phyloP scores from a whole-genome alignment of 2,329 filamentous ascomycete genomes.

The Penicillium sp. region DNA sequence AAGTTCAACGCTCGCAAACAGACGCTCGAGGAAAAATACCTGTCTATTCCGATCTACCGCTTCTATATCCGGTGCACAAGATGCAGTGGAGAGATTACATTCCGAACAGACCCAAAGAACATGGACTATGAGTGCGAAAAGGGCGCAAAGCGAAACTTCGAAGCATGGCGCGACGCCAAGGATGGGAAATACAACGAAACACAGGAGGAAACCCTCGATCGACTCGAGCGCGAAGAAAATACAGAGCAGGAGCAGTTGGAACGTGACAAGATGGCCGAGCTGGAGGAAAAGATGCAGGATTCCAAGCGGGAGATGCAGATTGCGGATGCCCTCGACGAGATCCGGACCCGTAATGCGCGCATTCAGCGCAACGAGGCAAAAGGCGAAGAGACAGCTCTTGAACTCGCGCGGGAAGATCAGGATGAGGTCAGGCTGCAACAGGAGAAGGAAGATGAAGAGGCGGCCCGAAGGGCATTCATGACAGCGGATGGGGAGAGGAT shows the following conservation, averaged over 20 bases:
- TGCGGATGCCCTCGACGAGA: slow-evolving; percentile 93
- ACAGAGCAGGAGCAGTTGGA: slow-evolving; percentile 66
- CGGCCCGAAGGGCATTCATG: slow-evolving; percentile 74
- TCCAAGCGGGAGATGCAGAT: slow-evolving; percentile 95
- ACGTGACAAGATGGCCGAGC: slow-evolving; percentile 87
- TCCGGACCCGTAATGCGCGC: slow-evolving; percentile 84
- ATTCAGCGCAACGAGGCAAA: slow-evolving; percentile 74
- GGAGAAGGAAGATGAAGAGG: slow-evolving; percentile 80
- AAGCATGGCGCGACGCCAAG: slow-evolving; percentile 77
- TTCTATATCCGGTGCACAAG: slow-evolving; percentile 91
- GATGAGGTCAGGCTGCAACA: slow-evolving; percentile 61
- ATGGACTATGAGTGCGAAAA: slow-evolving; percentile 82
- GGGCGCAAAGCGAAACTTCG: slow-evolving; percentile 89
- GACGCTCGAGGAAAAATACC: slow-evolving; percentile 85
- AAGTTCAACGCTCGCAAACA: slow-evolving; percentile 97
- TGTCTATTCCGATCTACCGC: slow-evolving; percentile 80
- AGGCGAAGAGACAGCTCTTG: slow-evolving; percentile 54
- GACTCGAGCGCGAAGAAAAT: slow-evolving; percentile 73
- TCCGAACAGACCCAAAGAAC: slow-evolving; percentile 88
- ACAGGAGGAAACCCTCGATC: slow-evolving; percentile 80
- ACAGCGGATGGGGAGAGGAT: slow-evolving; percentile 58
- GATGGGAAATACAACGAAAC: slow-evolving; percentile 66
- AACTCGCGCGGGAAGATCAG: slow-evolving; percentile 59
- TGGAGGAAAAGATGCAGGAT: slow-evolving; percentile 91
- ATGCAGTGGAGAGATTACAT: slow-evolving; percentile 83